Evolutionary conservation across 2,329 filamentous ascomycete species (phyloP).

Genomic region (Ophiobolus disseminans): DNA sequence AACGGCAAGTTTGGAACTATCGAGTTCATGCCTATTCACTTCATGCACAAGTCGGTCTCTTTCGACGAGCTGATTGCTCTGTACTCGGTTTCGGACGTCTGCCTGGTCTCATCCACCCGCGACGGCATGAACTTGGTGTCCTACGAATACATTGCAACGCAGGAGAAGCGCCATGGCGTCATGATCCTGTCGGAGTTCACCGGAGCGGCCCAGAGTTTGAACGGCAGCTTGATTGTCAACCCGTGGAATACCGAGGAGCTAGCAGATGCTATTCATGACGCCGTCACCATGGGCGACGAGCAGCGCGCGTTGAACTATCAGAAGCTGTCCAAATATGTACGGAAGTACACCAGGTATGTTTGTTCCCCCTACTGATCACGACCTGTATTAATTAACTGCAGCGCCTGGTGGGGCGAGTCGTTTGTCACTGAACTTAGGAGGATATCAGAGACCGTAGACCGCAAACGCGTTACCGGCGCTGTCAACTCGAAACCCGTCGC

Average conservation of each 20-base stretch:
- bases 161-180: constrained; percentile 86
- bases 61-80: constrained; percentile 95
- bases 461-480: constrained; percentile 44
- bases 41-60: constrained; percentile 93
- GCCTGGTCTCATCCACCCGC: constrained; percentile 91
- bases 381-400: constrained; percentile 43
- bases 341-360: constrained; percentile 84
- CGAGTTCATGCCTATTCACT: constrained; percentile 99
- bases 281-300: constrained; percentile 94
- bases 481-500: constrained; percentile 14
- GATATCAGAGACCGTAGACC: constrained; percentile 61
- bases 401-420: constrained; percentile 93
- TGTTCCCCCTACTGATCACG: background rate
- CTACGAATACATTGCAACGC: constrained; percentile 96
- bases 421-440: constrained; percentile 83
- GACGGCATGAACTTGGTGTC: constrained; percentile 99
- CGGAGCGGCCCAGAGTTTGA: constrained; percentile 91
- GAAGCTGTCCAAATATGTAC: constrained; percentile 93
- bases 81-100: constrained; percentile 90
- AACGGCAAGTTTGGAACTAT: constrained; percentile 97
- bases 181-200: constrained; percentile 98
- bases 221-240: constrained; percentile 92
- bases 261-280: constrained; percentile 89
- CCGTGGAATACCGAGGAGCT: constrained; percentile 98
- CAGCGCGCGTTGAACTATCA: constrained; percentile 85